A percentile compares a stretch with the other conserved stretches of the same genome.
Conservation (phyloP, 345 rosid species). For the Passiflora organensis region DNA sequence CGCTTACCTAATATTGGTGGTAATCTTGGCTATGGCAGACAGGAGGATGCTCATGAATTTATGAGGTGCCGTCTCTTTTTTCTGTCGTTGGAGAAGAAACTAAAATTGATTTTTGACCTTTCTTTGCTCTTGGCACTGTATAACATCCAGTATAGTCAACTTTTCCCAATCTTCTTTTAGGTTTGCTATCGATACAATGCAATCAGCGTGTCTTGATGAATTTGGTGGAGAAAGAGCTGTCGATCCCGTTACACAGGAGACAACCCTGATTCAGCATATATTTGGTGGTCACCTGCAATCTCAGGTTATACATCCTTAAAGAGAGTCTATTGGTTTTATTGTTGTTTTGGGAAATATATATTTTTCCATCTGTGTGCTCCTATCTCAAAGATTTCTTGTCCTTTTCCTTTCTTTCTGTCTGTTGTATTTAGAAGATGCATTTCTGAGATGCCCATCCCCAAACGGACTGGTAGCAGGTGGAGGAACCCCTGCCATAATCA, state of each 20-base stretch:
- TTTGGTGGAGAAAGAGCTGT: slow-evolving; percentile 91
- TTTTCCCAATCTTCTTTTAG: slow-evolving; percentile 35
- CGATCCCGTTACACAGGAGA: slow-evolving; percentile 61
- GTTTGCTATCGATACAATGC: slow-evolving; percentile 92
- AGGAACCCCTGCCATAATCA: not conserved
- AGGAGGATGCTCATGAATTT: slow-evolving; percentile 98
- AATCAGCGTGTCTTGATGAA: slow-evolving; percentile 89
- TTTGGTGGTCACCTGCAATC: slow-evolving; percentile 95
- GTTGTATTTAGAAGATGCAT: too few species aligned
- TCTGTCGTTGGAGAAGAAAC: not conserved
- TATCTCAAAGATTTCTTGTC: not conserved
- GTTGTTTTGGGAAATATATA: too few species aligned
- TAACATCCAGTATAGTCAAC: not conserved
- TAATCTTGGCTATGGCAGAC: slow-evolving; percentile 93
- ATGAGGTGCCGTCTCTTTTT: slow-evolving; percentile 65
- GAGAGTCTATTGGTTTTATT: too few species aligned
- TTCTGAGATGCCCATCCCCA: too few species aligned
- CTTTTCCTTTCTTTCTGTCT: too few species aligned
- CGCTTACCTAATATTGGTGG: slow-evolving; percentile 82
- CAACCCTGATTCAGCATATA: slow-evolving; percentile 86
- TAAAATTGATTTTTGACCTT: not conserved
- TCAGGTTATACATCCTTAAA: slow-evolving; percentile 75
- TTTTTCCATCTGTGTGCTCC: not conserved
- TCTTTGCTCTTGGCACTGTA: not conserved
- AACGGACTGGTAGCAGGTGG: too few species aligned